Evolutionary conservation across 345 rosid genomes (phyloP), one percentile per base, ranked within the genome.

Genomic region (Geranium brycei): DNA sequence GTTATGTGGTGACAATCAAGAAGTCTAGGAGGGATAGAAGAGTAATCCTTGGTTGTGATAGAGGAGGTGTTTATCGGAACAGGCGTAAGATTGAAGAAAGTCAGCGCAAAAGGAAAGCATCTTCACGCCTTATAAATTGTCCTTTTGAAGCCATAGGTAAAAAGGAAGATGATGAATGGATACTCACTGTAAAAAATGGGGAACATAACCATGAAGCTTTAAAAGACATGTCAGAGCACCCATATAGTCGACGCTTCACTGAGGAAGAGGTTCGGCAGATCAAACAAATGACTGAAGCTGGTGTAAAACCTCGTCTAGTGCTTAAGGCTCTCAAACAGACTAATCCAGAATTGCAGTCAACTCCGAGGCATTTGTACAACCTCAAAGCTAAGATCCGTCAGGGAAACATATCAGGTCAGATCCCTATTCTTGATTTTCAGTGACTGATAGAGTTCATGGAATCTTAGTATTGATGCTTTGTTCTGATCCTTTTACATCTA

Each of bases 1-100:
- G 82, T 53, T 78, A 78, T 65, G 79, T 78, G 19, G 82, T 78
- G 18, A 72, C 82, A 15, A 78, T 78, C 55, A 78, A 75, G 72
- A 79, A 78, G 62, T 78, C 82, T 12, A 78, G 75, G 76, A 78
- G 66, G 72, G 82, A 75, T 58, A 75, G 75, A 63, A 73, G 75
- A 38, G 82, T 78, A 1, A 61, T 78, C 61, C 75, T 78, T 62
- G 82, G 82, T 35, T 78, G 82, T 63, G 82, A 78, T 35, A 69
- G 82, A 57, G 82, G 82, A 31, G 82, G 82, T 32, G 79, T 75
- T 47, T 47, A 47, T 13, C 53, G 53, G 53, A 47, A 47, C 53
- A 8, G 53, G 53, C 53, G 53, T 47, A 47, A 47, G 53, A 8
- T 47, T 47, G 53, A 47, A 13, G 53, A 47, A 47, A 47, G 14